A percentile compares a stretch with the other conserved stretches of the same genome.
These are phyloP conservation scores for Lecanicillium sp. DNA, from an alignment of 2,329 filamentous ascomycete genomes.

Conservation along the genomic window DNA sequence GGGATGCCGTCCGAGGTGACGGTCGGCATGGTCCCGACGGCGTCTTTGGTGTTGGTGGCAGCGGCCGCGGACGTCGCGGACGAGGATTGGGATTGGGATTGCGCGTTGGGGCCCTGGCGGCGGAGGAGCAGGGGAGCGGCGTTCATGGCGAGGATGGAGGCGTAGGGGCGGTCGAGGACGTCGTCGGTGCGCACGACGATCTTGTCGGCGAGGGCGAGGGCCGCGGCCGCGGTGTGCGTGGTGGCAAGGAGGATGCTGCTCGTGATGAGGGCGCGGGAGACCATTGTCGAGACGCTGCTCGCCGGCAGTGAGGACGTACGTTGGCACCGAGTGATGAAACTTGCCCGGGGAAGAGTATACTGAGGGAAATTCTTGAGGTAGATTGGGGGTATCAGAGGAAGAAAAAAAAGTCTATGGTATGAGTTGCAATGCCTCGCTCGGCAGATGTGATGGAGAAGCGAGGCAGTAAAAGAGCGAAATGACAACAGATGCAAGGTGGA, in stretches of 20 bases:
- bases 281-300: conserved; percentile 3
- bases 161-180: conserved; percentile 4
- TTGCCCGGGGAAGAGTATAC: too few relatives aligned
- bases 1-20: conserved; percentile 23
- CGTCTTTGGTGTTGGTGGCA: conserved; percentile 2
- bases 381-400: too few relatives aligned
- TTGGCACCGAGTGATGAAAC: not conserved
- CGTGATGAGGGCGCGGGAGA: not conserved
- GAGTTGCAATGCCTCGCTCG: too few relatives aligned
- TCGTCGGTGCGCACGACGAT: not conserved
- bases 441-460: too few relatives aligned
- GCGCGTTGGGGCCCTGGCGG: too few relatives aligned
- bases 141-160: conserved; percentile 4
- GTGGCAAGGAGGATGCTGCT: not conserved
- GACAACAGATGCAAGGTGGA: too few relatives aligned
- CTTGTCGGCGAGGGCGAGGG: not conserved
- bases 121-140: not conserved
- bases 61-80: too few relatives aligned
- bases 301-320: not conserved
- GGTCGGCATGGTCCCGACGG: too few relatives aligned
- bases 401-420: too few relatives aligned
- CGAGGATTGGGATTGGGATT: too few relatives aligned
- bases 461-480: too few relatives aligned
- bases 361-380: too few relatives aligned
- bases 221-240: conserved; percentile 2